Percentiles rank a stretch among this genome's conserved stretches.
Evolutionary conservation across 805 yeast species (phyloP).

Genomic region (Candida multigemmis): DNA sequence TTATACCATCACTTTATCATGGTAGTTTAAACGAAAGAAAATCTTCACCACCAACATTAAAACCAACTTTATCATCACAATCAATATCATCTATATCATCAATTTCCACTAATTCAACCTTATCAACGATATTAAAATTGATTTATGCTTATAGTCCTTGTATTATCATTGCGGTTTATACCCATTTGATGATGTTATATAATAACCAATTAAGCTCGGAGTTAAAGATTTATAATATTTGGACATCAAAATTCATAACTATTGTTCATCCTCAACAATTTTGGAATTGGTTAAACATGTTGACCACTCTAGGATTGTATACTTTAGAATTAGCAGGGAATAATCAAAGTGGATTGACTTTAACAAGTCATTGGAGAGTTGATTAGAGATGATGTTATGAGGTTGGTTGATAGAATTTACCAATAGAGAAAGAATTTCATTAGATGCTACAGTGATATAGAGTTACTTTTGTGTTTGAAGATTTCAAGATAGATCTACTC

Average conservation of each 20-base stretch:
- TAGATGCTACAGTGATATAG: no score
- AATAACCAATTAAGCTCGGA: constrained; percentile 65
- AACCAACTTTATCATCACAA: constrained; percentile 29
- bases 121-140: constrained; percentile 38
- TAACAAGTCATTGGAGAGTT: constrained; percentile 36
- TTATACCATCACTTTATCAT: constrained; percentile 68
- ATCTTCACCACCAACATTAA: no score
- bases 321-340: constrained; percentile 60
- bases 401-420: no score
- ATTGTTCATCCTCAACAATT: constrained; percentile 77
- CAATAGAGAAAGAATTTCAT: no score
- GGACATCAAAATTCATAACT: constrained; percentile 21
- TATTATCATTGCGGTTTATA: constrained; percentile 88
- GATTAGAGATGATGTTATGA: no score
- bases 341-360: constrained; percentile 20
- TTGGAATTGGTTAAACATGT: constrained; percentile 95
- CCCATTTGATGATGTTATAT: constrained; percentile 87
- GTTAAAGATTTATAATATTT: constrained; percentile 50
- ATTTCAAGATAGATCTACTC: no score
- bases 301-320: constrained; percentile 70
- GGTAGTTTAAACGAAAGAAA: no score
- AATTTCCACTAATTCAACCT: constrained; percentile 11
- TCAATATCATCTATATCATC: constrained; percentile 29
- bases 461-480: no score
- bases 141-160: constrained; percentile 90